Base-by-base conservation (phyloP, 225 moss, liverwort and hornwort species). In the Bryum argenteum region DNA sequence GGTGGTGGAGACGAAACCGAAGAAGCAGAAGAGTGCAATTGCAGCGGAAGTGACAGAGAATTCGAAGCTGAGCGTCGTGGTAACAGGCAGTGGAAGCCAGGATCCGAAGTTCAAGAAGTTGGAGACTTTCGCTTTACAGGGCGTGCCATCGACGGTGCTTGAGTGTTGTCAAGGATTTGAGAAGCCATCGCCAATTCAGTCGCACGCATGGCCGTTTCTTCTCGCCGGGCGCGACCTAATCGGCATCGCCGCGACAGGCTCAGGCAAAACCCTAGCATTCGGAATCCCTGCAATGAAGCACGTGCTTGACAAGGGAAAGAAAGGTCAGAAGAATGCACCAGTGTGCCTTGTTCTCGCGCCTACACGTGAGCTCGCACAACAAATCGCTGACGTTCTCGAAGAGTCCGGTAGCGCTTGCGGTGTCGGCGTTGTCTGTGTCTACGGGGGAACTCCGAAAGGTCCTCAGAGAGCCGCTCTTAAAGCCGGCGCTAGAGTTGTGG, bases 181-280 rank as follows among this genome's bases (percentile, higher is more conserved):
- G 61, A 89, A 78, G 62, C 98, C 98, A 4, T 98, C 98, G 42
- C 92, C 98, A 20, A 98, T 98, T 73, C 98, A 98, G 74, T 59
- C 79, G 0, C 89, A 91, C 75, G 85, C 98, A 3, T 98, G 98
- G 98, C 98, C 98, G 2, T 98, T 98, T 55, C 84, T 98, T 47
- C 69, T 98, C 37, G 94, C 94, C 2, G 94, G 92, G 42, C 86
- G 94, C 6, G 98, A 98, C 39, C 51, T 98, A 65, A 75, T 98
- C n/a, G 98, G 94, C 8, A 91, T 98, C 42, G 98, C 98, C 7
- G 88, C 92, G n/a, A 98, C 98, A 0, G 98, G 98, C 26, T 98
- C 94, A 80, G 96, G 98, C 1, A 98, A 98, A 75, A 98, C 98
- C 16, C 73, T 98, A 11, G 98, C 98, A 1, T 98, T 92, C 11